Evolutionary conservation across 495 filamentous ascomycete genomes (phyloP).

Genomic region (Tetracladium setigerum): DNA sequence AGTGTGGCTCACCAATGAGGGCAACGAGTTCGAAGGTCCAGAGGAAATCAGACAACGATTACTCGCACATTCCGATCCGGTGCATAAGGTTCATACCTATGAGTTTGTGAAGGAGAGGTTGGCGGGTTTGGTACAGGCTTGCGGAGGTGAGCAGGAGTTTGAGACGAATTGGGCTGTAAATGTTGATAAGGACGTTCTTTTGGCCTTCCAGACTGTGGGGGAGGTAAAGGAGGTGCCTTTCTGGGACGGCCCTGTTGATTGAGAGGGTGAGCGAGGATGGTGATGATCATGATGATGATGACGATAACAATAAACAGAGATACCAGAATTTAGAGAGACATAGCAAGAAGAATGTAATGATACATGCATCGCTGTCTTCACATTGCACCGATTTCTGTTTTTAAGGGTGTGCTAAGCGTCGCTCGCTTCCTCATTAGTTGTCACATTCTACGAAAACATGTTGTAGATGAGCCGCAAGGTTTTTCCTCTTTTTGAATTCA

Average conservation of each 20-base stretch:
- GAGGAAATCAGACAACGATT: constrained; percentile 41
- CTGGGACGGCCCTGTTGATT: constrained; percentile 4
- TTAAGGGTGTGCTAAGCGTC: too few species aligned
- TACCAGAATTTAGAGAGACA: too few species aligned
- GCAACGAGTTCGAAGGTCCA: constrained; percentile 63
- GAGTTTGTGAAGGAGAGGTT: constrained; percentile 63
- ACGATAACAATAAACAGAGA: too few species aligned
- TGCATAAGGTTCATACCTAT: constrained; percentile 63
- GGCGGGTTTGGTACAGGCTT: constrained; percentile 51
- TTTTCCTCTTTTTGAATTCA: too few species aligned
- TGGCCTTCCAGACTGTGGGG: constrained; percentile 44
- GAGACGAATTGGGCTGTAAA: constrained; percentile 74
- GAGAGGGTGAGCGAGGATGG: too few species aligned
- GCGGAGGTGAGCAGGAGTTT: constrained; percentile 68
- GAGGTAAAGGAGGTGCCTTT: constrained; percentile 5
- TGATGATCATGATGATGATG: too few species aligned
- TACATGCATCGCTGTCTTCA: too few species aligned
- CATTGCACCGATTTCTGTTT: too few species aligned
- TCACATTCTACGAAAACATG: too few species aligned
- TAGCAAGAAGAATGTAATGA: too few species aligned
- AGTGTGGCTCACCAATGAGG: constrained; percentile 58
- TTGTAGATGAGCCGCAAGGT: too few species aligned
- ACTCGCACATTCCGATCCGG: constrained; percentile 54
- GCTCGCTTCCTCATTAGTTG: too few species aligned
- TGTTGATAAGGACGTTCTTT: constrained; percentile 75